Evolutionary conservation across 352 stramenopile species (phyloP), one percentile per base, ranked within the genome.

Genomic region (Aphanomyces stellatus): DNA sequence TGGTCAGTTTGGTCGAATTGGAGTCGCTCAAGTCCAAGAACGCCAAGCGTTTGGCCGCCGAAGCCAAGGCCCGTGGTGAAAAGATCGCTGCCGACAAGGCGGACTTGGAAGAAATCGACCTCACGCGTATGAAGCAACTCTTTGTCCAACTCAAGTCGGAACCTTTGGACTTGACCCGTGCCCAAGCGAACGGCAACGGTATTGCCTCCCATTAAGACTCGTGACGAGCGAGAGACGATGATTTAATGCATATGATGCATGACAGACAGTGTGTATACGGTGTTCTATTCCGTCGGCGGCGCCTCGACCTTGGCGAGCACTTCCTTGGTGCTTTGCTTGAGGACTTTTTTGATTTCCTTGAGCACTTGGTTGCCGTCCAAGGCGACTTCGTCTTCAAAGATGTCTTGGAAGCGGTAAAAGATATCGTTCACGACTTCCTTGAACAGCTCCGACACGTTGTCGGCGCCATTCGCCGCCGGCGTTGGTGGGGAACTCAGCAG

Each of bases 141-240:
- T 89, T 98, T 62, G 88, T 98, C 67, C 78, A 96, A 72, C 77
- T 98, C 59, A 98, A 98, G 87, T 87, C 93, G 53, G 82, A 96
- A 67, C 81, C 86, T 57, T 77, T 93, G n/a, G 81, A 93, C 53
- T 79, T 91, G 71, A 91, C 82, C 60, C 85, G 87, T 46, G 51
- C 61, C 24, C 56, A 62, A 41, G 40, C 60, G 24, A 64, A 66
- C 53, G 65, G n/a, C n/a, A 65, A 48, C 17, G 40, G 31, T 56
- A 75, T 62, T 48, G 53, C 30, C n/a, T 53, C 59, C 22, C 59
- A 65, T 55, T 65, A 65, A 46, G 35, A 25, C 7, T 31, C 15
- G 13, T 59, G 7, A 8, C 2, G n/a, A n/a, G n/a, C n/a, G n/a
- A n/a, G n/a, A n/a, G n/a, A n/a, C n/a, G n/a, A n/a, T n/a, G n/a